Evolutionary conservation across 495 filamentous ascomycete genomes (phyloP), one percentile per base, ranked within the genome.

Genomic region (Daldinia decipiens): DNA sequence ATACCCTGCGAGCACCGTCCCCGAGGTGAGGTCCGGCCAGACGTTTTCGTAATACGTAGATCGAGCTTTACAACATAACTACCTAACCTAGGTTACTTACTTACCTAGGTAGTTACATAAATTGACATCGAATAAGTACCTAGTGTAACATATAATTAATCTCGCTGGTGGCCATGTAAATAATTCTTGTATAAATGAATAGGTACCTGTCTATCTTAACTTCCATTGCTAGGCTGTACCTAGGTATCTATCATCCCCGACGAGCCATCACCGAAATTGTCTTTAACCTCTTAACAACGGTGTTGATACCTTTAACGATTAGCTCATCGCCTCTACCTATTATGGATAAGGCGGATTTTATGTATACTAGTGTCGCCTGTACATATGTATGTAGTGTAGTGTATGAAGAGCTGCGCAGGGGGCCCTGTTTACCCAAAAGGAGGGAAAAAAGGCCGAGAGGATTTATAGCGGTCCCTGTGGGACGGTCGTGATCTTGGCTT

Each of bases 401-500:
- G n/a, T n/a, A 32, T 47, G 17, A 47, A 19, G 43, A 47, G n/a
- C 43, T 24, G 3, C 7, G 43, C 43, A 47, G 11, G 19, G 43
- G 43, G 43, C 43, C 43, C 11, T 47, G 43, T 21, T 47, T 24
- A 47, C 43, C 19, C 9, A 47, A 47, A 47, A 47, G 43, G 43
- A 47, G 43, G 43, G 43, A 21, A 47, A 47, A 47, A 47, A 24
- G 24, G 43, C 43, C 43, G 43, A 47, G 43, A 47, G 19, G 43
- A 47, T 47, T 11, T 47, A 21, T 17, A 47, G 9, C 17, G n/a
- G 40, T 45, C 40, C 17, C 8, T 45, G 17, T 45, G 40, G 40
- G 32, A 13, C 32, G 11, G 32, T 36, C 2, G 3, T 43, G 39
- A n/a, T 43, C 39, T 43, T 47, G 19, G 43, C 43, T 47, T 19